These are phyloP conservation scores for Globisporangium perplexum DNA, from an alignment of 352 stramenopile species.

Conservation along the genomic window DNA sequence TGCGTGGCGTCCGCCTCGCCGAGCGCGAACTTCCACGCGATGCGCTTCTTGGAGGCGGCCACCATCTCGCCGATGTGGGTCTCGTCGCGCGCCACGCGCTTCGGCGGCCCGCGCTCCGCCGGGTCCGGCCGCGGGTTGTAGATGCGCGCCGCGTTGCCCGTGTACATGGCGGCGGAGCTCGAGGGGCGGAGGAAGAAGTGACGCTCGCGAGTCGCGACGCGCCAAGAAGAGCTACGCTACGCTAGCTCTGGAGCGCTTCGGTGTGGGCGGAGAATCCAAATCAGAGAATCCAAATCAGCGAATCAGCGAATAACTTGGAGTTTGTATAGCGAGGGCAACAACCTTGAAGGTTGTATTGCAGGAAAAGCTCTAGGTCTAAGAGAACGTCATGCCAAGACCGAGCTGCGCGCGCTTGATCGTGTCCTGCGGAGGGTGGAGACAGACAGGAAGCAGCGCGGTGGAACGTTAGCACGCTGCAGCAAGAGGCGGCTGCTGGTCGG, in stretches of 20 bases:
- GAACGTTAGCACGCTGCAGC: not conserved
- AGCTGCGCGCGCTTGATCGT: slow-evolving; percentile 84
- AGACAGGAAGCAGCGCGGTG: not conserved
- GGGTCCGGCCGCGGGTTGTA: slow-evolving; percentile 70
- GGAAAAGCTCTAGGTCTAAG: slow-evolving; percentile 26
- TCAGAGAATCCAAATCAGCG: too few relatives aligned
- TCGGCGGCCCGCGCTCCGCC: slow-evolving; percentile 58
- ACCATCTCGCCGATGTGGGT: slow-evolving; percentile 78
- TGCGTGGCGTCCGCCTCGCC: slow-evolving; percentile 67
- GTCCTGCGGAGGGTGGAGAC: slow-evolving; percentile 35
- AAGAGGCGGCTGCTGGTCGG: not conserved
- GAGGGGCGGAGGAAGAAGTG: not conserved
- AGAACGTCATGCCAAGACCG: slow-evolving; percentile 81
- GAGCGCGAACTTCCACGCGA: slow-evolving; percentile 79
- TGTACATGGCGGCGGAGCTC: slow-evolving; percentile 69
- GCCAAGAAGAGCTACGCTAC: too few relatives aligned
- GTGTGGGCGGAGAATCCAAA: too few relatives aligned
- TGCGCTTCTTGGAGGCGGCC: slow-evolving; percentile 77
- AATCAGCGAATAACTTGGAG: not conserved
- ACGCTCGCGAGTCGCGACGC: too few relatives aligned
- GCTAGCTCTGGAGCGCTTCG: too few relatives aligned
- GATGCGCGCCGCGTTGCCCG: slow-evolving; percentile 41
- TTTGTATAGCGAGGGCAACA: not conserved
- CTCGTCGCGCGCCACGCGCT: slow-evolving; percentile 66
- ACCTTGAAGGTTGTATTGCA: not conserved